Evolutionary conservation across 2,329 filamentous ascomycete genomes (phyloP), one percentile per base, ranked within the genome.

Genomic region (Fusarium sp.): DNA sequence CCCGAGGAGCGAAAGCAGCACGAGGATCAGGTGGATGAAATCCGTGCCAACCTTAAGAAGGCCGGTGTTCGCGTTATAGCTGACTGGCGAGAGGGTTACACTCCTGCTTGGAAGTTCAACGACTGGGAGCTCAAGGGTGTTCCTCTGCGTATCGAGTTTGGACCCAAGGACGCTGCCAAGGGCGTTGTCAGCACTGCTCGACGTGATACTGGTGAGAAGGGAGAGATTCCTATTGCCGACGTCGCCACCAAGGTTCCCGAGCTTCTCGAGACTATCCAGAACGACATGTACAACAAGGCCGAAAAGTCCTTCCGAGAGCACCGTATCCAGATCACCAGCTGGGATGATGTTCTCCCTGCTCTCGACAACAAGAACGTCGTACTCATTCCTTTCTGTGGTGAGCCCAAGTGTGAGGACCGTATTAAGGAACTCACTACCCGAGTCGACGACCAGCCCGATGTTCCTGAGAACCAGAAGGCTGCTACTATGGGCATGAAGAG

Each of bases 81-180:
- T 47, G 95, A 99, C 75, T 85, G 88, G 75, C 89, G 96, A 58
- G 94, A 98, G 47, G 91, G 91, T 67, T 97, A 98, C 88, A 87
- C 93, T 59, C 93, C 95, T 35, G 93, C 92, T 65, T 98, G 91
- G 89, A 99, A 99, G 79, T 99, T 99, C 83, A 96, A 96, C 79
- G 93, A 99, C 79, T 97, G 93, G 92, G 96, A 99, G 78, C 85
- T 98, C 70, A 96, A 94, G 80, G 95, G 96, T 75, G 91, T 98
- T 38, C 95, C 96, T 42, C 86, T 99, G 34, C 91, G 95, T 58
- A 85, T 99, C 57, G 95, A 99, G 78, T 97, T 97, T 73, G 96
- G 96, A 6, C 94, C 95, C 72, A 96, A 96, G 79, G 95, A 98
- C 74, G 89, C 90, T 11, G 92, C 91, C 65, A 92, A 93, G 75